Base-by-base conservation (phyloP, 2,329 filamentous ascomycete genomes). In the Triangularia setosa region DNA sequence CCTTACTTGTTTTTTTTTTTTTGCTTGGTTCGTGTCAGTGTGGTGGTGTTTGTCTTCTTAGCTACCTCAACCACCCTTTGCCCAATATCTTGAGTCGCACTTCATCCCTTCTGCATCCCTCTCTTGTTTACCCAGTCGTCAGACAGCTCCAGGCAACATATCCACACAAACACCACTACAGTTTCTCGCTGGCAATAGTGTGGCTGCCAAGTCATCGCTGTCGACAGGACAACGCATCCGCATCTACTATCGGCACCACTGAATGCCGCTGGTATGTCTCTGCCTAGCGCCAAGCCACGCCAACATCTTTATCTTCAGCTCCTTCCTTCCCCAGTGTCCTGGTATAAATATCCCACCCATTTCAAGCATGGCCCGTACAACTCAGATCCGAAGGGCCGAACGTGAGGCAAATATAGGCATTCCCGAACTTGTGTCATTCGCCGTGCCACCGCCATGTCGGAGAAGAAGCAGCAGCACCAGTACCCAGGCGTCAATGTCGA, bases 401-500 rank as follows among this genome's bases (percentile, higher is more conserved):
- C 40, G n/a, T 9, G 18, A 48, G 4, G 40, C 33, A 1, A 14
- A 1, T n/a, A 48, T 21, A 21, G 8, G 6, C 40, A 9, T n/a
- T 9, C 40, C 40, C n/a, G 7, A 9, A 48, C 18, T 21, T 21
- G 18, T 40, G 2, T 40, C 40, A 21, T 21, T 48, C n/a, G 6
- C 6, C n/a, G 5, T 6, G n/a, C 40, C 40, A 21, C 40, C 21
- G 4, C 40, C n/a, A 48, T 57, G 27, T 11, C 60, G 18, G 25
- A 40, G n/a, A 21, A 30, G 24, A 6, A 21, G 11, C 40, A 21
- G 40, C 40, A 18, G 40, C 27, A 62, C 35, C 9, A 62, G 14
- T 70, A 69, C 52, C 69, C 67, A 24, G 69, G 67, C 33, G 55
- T 66, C 5, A 57, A 64, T 35, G 56, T 64, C 8, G 59, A 65